phyloP scores from a whole-genome alignment of 2,329 filamentous ascomycete genomes.

The Fusarium newnesense region DNA sequence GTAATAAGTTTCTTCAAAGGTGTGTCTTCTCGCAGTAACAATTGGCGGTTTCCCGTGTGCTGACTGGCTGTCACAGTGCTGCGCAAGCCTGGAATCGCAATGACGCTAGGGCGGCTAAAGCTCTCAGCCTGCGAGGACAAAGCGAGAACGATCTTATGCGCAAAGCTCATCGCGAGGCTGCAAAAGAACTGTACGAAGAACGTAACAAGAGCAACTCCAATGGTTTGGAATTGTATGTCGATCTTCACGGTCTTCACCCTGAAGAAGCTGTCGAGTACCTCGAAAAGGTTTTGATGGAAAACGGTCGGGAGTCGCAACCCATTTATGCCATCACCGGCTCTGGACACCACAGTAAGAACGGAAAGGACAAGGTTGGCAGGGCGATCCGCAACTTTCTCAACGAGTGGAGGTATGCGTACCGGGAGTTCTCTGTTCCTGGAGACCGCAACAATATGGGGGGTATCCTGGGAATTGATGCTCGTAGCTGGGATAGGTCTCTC shows the following conservation, averaged over 20 bases:
- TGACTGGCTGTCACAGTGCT: constrained; percentile 65
- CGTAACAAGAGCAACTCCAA: constrained; percentile 77
- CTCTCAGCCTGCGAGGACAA: constrained; percentile 90
- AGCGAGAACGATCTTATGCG: constrained; percentile 98
- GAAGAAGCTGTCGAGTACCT: constrained; percentile 97
- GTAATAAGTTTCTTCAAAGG: constrained; percentile 98
- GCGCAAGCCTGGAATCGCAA: constrained; percentile 99
- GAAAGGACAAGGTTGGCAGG: constrained; percentile 98
- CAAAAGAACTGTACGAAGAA: constrained; percentile 90
- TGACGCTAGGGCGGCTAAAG: constrained; percentile 94
- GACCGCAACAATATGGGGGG: constrained; percentile 86
- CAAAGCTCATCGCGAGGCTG: constrained; percentile 94
- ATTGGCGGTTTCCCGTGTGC: not conserved
- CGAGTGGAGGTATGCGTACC: constrained; percentile 95
- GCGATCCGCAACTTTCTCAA: constrained; percentile 90
- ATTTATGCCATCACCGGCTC: constrained; percentile 97
- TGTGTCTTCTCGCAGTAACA: constrained; percentile 52
- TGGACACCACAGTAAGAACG: constrained; percentile 97
- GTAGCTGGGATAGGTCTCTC: constrained; percentile 73
- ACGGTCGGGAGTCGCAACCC: constrained; percentile 76
- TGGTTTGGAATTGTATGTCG: constrained; percentile 85
- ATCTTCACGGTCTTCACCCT: constrained; percentile 97
- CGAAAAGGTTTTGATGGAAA: constrained; percentile 86
- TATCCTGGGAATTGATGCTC: constrained; percentile 73
- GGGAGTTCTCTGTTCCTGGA: constrained; percentile 96